Evolutionary conservation across 176 grass and related monocot genomes (phyloP), one percentile per base, ranked within the genome.

Genomic region (Coix lacrymajobi): DNA sequence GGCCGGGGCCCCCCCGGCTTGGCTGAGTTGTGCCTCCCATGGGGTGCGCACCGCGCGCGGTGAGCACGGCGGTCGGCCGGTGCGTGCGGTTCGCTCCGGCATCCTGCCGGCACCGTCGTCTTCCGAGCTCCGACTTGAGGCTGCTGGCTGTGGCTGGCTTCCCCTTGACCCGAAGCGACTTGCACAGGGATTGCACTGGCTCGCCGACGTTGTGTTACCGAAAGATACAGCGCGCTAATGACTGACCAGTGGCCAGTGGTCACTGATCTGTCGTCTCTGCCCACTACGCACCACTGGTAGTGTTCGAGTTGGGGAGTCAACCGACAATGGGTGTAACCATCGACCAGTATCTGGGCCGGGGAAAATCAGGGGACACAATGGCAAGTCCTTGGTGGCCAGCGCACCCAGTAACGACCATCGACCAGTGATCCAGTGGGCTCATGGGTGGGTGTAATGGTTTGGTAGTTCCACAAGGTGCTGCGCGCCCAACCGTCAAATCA

Each of bases 1-100:
- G 20, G 48, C 2, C 44, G 44, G 36, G 7, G 37, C 3, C 25
- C 3, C 25, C 38, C 25, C 37, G 31, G 78, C 78, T 63, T 80
- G 78, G 78, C 78, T 80, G 78, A 80, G 63, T 80, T 68, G 63
- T 80, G 49, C 63, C 77, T 48, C 77, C 36, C 62, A 44, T 79
- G 77, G 73, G 11, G 32, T 11, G 31, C 17, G 4, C 68, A 36
- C 16, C 33, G 76, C 4, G 46, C 46, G 46, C 46, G 46, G 46
- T 19, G 46, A 7, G 16, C 60, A 44, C 28, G 39, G 26, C 61
- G 8, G 38, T 16, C n/a, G 67, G 40, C 7, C 14, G 41, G 69
- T 25, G 26, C 30, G 33, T 36, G 31, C 31, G 31, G 16, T 38
- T 68, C 70, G 26, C 26, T 48, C 69, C 70, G 70, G 43, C 43